These are phyloP conservation scores for Collybiopsis confluens DNA, from an alignment of 768 basidiomycete species.

Conservation along the genomic window DNA sequence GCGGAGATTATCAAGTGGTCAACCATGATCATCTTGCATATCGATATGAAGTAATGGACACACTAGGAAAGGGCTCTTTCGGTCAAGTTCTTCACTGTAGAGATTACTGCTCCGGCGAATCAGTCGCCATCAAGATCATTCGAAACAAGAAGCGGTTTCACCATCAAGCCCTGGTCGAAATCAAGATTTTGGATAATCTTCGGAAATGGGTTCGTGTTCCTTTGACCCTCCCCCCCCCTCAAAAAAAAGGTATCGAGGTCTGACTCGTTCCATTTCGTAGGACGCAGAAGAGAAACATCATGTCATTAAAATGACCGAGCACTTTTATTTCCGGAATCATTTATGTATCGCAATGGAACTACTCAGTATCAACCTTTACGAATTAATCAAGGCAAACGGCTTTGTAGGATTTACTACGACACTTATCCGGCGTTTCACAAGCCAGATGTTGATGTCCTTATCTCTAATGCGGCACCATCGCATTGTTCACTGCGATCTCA, in stretches of 20 bases:
- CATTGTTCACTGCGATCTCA: slow-evolving; percentile 97
- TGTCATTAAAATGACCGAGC: slow-evolving; percentile 97
- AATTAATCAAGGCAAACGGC: slow-evolving; percentile 97
- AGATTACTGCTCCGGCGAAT: slow-evolving; percentile 91
- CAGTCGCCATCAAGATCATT: slow-evolving; percentile 99
- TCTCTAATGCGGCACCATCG: slow-evolving; percentile 94
- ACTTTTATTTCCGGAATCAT: slow-evolving; percentile 97
- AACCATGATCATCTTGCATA: slow-evolving; percentile 91
- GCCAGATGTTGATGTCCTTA: slow-evolving; percentile 90
- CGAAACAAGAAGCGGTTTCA: slow-evolving; percentile 99
- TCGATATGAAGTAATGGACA: slow-evolving; percentile 92
- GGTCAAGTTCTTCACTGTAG: slow-evolving; percentile 96
- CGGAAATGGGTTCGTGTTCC: slow-evolving; percentile 93
- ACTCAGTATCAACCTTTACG: slow-evolving; percentile 97
- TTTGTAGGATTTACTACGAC: slow-evolving; percentile 97
- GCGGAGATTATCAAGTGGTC: slow-evolving; percentile 93
- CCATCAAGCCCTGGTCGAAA: slow-evolving; percentile 97
- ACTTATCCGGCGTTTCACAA: slow-evolving; percentile 93
- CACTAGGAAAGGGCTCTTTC: slow-evolving; percentile 96
- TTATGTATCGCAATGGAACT: slow-evolving; percentile 98
- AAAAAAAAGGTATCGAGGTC: no score
- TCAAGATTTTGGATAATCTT: slow-evolving; percentile 95
- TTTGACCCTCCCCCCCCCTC: no score
- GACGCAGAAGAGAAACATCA: slow-evolving; percentile 96
- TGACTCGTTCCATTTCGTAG: slow-evolving; percentile 34